These are phyloP conservation scores for Cercospora sp. DNA, from an alignment of 2,329 filamentous ascomycete genomes.

Conservation along the genomic window DNA sequence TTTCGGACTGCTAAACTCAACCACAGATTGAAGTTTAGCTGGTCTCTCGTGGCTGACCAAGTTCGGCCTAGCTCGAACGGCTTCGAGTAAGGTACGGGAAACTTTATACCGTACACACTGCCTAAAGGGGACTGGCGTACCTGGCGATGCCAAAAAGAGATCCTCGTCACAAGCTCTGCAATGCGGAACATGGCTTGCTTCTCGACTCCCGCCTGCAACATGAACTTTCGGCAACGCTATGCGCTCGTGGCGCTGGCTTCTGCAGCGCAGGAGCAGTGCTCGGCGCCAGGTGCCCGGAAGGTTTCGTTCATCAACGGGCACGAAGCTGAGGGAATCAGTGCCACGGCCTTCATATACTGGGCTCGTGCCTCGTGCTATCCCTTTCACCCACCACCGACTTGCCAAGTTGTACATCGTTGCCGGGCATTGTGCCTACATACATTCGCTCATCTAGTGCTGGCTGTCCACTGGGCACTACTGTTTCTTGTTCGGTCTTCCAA, in stretches of 20 bases:
- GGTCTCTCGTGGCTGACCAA: not conserved
- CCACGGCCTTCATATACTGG: conserved; percentile 16
- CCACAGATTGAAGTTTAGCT: conserved; percentile 4
- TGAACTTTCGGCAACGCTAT: conserved; percentile 16
- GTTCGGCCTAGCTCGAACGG: not conserved
- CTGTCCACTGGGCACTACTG: not conserved
- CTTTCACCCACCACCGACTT: not conserved
- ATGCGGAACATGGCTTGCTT: conserved; percentile 15
- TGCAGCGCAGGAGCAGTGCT: conserved; percentile 5
- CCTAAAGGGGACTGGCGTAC: conserved; percentile 1
- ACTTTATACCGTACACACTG: not conserved
- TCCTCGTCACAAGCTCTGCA: not conserved
- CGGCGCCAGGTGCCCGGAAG: conserved; percentile 7
- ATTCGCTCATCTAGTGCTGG: conserved; percentile 15
- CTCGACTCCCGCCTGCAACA: conserved; percentile 17
- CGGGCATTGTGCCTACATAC: conserved; percentile 26
- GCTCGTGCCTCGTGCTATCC: conserved; percentile 3
- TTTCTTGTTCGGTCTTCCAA: not conserved
- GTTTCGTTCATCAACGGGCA: conserved; percentile 10
- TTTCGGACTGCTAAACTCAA: conserved; percentile 12
- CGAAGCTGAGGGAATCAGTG: conserved; percentile 1
- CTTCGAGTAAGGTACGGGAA: conserved; percentile 9
- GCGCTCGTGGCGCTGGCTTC: conserved; percentile 15
- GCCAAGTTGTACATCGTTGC: not conserved
- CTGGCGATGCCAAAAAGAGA: conserved; percentile 1